Conservation (phyloP, 306 rosid species). For the Luffa acutangula region DNA sequence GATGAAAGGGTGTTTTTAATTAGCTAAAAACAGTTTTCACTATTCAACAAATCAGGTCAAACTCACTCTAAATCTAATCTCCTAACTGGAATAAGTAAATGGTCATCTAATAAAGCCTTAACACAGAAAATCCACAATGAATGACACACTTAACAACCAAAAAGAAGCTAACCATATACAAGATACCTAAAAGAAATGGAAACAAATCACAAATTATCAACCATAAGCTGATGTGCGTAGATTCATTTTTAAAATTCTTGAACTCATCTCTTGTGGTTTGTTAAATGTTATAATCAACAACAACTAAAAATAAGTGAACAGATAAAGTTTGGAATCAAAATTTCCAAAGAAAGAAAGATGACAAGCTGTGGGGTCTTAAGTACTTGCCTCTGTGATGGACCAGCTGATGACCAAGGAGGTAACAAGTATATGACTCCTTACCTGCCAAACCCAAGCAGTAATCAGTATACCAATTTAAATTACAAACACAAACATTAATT, state of each 20-base stretch:
- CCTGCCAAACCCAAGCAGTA: slow-evolving; percentile 24
- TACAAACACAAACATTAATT: neutral
- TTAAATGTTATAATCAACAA: neutral
- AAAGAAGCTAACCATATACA: neutral
- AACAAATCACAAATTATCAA: neutral
- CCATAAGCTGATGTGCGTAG: neutral
- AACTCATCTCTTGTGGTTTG: neutral
- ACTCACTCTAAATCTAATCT: neutral
- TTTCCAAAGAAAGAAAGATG: neutral
- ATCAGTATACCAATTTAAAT: neutral
- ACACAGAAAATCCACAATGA: neutral
- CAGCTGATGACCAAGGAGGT: slow-evolving; percentile 64
- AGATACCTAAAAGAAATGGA: no score
- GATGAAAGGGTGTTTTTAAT: neutral
- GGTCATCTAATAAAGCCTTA: neutral
- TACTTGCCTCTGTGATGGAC: slow-evolving; percentile 81
- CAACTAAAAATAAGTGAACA: neutral
- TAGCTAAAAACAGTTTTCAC: neutral
- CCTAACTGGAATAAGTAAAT: neutral
- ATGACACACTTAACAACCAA: neutral
- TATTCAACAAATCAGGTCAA: neutral
- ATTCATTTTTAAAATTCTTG: neutral
- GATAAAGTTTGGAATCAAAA: neutral
- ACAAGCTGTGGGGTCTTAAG: neutral
- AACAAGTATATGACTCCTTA: slow-evolving; percentile 44